Conservation (phyloP, 2,329 filamentous ascomycete genomes). For the Salinomyces thailandicus region DNA sequence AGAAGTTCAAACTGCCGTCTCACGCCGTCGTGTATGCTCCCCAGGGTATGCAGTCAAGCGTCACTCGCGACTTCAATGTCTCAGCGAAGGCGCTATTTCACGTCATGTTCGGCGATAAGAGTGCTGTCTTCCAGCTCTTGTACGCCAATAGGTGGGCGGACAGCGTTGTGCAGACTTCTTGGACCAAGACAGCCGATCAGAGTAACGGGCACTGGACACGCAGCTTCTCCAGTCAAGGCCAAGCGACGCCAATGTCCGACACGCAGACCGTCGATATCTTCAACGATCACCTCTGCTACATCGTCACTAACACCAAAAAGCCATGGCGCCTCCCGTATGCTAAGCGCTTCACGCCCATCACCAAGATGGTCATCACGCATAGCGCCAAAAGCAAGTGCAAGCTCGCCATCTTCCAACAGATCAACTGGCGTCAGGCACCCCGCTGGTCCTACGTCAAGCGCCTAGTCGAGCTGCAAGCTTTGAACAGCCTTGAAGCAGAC, state of each 20-base stretch:
- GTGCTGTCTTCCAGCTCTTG: slow-evolving; percentile 82
- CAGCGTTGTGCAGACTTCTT: slow-evolving; percentile 75
- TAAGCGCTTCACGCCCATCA: slow-evolving; percentile 67
- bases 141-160: slow-evolving; percentile 73
- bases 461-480: slow-evolving; percentile 54
- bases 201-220: slow-evolving; percentile 33
- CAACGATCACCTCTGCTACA: slow-evolving; percentile 53
- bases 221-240: slow-evolving; percentile 49
- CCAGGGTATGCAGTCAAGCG: slow-evolving; percentile 63
- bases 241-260: slow-evolving; percentile 50
- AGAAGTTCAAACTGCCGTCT: slow-evolving; percentile 71
- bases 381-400: slow-evolving; percentile 86
- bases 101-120: slow-evolving; percentile 92
- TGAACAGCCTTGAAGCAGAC: slow-evolving; percentile 62
- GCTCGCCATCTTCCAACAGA: slow-evolving; percentile 72
- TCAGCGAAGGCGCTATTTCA: slow-evolving; percentile 93
- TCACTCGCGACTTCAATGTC: slow-evolving; percentile 77
- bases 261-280: slow-evolving; percentile 69
- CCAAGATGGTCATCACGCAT: slow-evolving; percentile 89
- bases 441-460: slow-evolving; percentile 32
- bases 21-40: slow-evolving; percentile 78
- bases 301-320: slow-evolving; percentile 52
- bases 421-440: slow-evolving; percentile 64
- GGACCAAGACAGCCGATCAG: slow-evolving; percentile 51
- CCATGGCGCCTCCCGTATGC: slow-evolving; percentile 81